These are phyloP conservation scores for Emydomyces testavorans DNA, from an alignment of 2,329 filamentous ascomycete species.

Conservation along the genomic window DNA sequence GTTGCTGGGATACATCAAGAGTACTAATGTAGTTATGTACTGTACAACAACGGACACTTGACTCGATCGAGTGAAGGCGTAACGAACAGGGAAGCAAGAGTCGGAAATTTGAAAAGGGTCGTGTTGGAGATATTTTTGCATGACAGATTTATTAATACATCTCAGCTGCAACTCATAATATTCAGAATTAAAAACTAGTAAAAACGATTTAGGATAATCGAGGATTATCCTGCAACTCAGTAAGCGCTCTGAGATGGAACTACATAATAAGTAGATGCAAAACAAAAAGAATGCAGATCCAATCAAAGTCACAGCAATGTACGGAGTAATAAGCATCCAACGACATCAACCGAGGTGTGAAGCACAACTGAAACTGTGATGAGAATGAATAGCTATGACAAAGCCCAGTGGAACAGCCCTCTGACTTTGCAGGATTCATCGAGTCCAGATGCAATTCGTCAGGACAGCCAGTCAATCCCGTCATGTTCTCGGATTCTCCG, in stretches of 20 bases:
- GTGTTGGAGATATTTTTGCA: neutral
- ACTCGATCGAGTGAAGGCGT: neutral
- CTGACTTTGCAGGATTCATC: slow-evolving; percentile 3
- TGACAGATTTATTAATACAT: neutral
- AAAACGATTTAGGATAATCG: no score
- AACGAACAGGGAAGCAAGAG: neutral
- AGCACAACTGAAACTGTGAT: slow-evolving; percentile 10
- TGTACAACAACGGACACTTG: neutral
- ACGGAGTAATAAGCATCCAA: no score
- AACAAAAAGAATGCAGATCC: no score
- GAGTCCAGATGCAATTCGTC: neutral
- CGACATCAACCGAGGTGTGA: slow-evolving; percentile 10
- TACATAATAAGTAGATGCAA: no score
- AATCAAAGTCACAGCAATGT: no score
- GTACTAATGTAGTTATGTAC: no score
- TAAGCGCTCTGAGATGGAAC: no score
- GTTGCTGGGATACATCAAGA: no score
- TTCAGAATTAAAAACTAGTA: no score
- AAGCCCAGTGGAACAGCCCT: neutral
- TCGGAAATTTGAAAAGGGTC: neutral
- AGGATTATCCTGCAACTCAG: neutral
- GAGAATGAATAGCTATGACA: neutral
- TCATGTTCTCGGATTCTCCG: slow-evolving; percentile 11
- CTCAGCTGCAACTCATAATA: neutral
- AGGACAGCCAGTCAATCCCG: neutral